phyloP scores from a whole-genome alignment of 148 eudicot species.

The Vaccinium darrowii region DNA sequence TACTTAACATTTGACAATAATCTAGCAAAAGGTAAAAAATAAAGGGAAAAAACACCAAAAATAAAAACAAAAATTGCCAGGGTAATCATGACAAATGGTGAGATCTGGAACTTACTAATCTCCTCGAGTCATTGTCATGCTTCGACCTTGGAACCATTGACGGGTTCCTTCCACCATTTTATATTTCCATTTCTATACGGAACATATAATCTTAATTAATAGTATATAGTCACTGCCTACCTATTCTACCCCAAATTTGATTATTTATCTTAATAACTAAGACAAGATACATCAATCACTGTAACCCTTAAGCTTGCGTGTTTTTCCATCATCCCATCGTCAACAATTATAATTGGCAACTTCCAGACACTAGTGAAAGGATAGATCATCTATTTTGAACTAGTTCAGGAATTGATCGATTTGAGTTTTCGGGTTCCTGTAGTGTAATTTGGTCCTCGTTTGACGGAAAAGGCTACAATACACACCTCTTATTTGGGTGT shows the following conservation, averaged over 20 bases:
- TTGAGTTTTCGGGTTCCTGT: too few relatives aligned
- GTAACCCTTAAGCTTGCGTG: not conserved
- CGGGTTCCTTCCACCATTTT: not conserved
- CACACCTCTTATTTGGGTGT: too few relatives aligned
- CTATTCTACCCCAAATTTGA: not conserved
- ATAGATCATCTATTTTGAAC: too few relatives aligned
- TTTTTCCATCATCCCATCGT: not conserved
- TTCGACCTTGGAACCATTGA: constrained; percentile 8
- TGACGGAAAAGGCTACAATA: too few relatives aligned
- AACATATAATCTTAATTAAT: too few relatives aligned
- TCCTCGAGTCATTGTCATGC: constrained; percentile 1
- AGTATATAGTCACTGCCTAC: not conserved
- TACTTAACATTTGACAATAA: too few relatives aligned
- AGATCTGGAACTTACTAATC: not conserved
- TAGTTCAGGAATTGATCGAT: too few relatives aligned
- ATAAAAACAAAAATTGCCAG: not conserved
- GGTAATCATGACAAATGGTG: not conserved
- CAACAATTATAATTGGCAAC: not conserved
- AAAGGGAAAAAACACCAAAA: too few relatives aligned
- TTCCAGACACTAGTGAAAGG: too few relatives aligned
- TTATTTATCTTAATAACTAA: not conserved
- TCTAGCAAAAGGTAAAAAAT: too few relatives aligned
- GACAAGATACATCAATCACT: not conserved
- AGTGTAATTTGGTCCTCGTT: too few relatives aligned
- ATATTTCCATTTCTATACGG: not conserved